Evolutionary conservation across 2,329 filamentous ascomycete species (phyloP).

Genomic region (Nectriaceae sp.): DNA sequence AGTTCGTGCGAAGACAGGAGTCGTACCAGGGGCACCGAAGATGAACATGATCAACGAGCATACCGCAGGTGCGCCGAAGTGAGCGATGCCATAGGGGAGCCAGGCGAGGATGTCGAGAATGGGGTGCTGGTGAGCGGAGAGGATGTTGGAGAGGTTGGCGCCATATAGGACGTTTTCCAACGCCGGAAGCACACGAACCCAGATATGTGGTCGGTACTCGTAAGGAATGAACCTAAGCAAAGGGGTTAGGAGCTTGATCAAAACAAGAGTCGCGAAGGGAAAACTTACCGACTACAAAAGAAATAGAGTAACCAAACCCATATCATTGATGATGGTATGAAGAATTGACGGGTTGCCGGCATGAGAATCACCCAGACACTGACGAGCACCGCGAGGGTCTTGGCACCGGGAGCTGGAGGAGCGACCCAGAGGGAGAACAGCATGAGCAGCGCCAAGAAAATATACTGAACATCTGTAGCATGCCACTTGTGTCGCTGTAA

Average conservation of each 20-base stretch:
- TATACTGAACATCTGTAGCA: constrained; percentile 82
- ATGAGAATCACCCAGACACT: constrained; percentile 73
- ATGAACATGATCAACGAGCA: constrained; percentile 81
- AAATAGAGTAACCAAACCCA: constrained; percentile 89
- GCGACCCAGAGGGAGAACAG: constrained; percentile 86
- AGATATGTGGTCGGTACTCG: constrained; percentile 88
- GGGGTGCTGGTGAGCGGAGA: constrained; percentile 84
- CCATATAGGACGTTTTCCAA: constrained; percentile 97
- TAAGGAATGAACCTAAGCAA: constrained; percentile 76
- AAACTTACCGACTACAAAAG: constrained; percentile 83
- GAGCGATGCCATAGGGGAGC: constrained; percentile 89
- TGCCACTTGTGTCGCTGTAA: constrained; percentile 80
- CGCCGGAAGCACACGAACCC: constrained; percentile 91
- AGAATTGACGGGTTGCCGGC: constrained; percentile 87
- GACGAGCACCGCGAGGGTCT: constrained; percentile 69
- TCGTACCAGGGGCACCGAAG: constrained; percentile 82
- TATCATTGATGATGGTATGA: constrained; percentile 83
- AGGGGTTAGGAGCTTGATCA: not conserved
- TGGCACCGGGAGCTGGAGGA: constrained; percentile 76
- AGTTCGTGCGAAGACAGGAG: constrained; percentile 80
- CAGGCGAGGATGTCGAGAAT: constrained; percentile 86
- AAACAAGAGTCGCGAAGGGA: constrained; percentile 4
- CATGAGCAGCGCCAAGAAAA: constrained; percentile 70
- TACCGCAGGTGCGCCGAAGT: constrained; percentile 84
- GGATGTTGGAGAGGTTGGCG: constrained; percentile 92